Evolutionary conservation across 768 basidiomycete species (phyloP), one percentile per base, ranked within the genome.

Genomic region (Leccinellum albellum): DNA sequence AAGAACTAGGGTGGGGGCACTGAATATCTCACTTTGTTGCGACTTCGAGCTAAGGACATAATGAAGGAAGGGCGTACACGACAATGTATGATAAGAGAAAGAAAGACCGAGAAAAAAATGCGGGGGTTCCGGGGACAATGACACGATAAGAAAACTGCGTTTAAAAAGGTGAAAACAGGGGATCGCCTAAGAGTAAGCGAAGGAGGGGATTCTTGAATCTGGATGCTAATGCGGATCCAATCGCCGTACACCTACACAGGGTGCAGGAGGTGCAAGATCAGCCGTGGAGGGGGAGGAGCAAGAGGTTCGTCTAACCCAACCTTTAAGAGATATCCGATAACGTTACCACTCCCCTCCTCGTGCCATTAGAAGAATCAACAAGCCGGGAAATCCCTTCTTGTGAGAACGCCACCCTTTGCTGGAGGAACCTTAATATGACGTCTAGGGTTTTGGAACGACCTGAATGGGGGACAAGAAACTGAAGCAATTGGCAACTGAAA

Each of bases 301-400:
- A 57, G 49, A 45, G 24, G 24, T 51, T 53, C 33, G 28, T 51
- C 53, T 37, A 33, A 53, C 6, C 61, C 21, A 58, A 51, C 51
- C 47, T 68, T 72, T 72, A 70, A 70, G 60, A 53, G 63, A 57
- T 44, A 23, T 40, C n/a, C 15, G 33, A 53, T 60, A 55, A 62
- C 54, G 61, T 48, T 49, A 54, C 54, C 33, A 48, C 35, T 13
- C 33, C 54, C 54, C 56, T 55, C 53, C 66, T 54, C 63, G 63
- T 64, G 64, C 37, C 20, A 64, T 67, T 59, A 68, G 54, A 71
- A 67, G 72, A 63, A 62, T 63, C 51, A 35, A 58, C 60, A 52
- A 53, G 57, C 60, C 55, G 51, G 70, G 61, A 63, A 60, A 61
- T 58, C 49, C 58, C 70, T 53, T 56, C 40, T 44, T 58, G 44